Evolutionary conservation across 202 grass and related monocot species (phyloP).

Genomic region (Hordeum pubiflorum): DNA sequence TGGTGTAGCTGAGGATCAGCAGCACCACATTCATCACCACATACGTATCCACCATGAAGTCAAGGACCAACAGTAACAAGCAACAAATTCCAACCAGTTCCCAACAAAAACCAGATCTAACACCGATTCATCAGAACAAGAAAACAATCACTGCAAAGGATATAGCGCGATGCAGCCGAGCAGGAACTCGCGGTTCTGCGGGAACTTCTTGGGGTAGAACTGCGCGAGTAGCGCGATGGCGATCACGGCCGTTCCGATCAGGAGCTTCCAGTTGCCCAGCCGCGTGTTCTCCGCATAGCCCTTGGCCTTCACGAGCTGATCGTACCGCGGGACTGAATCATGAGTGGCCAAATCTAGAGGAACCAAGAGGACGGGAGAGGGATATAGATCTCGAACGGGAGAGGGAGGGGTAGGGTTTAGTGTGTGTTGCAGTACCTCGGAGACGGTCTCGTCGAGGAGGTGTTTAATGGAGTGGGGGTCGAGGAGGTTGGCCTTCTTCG

Average conservation of each 20-base stretch:
- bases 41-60: slow-evolving; percentile 58
- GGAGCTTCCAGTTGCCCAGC: slow-evolving; percentile 77
- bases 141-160: slow-evolving; percentile 49
- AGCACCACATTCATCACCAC: slow-evolving; percentile 67
- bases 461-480: slow-evolving; percentile 97
- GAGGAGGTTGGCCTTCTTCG: slow-evolving; percentile 84
- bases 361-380: not conserved
- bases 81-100: not conserved
- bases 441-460: slow-evolving; percentile 85
- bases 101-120: slow-evolving; percentile 25
- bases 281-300: slow-evolving; percentile 82
- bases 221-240: slow-evolving; percentile 81
- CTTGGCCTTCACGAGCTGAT: slow-evolving; percentile 69
- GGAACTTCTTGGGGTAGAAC: slow-evolving; percentile 99
- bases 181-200: slow-evolving; percentile 85
- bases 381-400: not conserved
- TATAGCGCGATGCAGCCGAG: slow-evolving; percentile 91
- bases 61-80: slow-evolving; percentile 36
- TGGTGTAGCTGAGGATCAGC: slow-evolving; percentile 82
- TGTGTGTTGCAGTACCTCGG: slow-evolving; percentile 38
- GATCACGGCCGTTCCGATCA: slow-evolving; percentile 71
- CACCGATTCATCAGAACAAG: not conserved
- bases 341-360: slow-evolving; percentile 8
- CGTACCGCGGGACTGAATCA: not conserved
- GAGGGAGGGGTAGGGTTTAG: slow-evolving; percentile 20